Evolutionary conservation across 768 basidiomycete species (phyloP), one percentile per base, ranked within the genome.

Genomic region (Leucosporidium scottii): DNA sequence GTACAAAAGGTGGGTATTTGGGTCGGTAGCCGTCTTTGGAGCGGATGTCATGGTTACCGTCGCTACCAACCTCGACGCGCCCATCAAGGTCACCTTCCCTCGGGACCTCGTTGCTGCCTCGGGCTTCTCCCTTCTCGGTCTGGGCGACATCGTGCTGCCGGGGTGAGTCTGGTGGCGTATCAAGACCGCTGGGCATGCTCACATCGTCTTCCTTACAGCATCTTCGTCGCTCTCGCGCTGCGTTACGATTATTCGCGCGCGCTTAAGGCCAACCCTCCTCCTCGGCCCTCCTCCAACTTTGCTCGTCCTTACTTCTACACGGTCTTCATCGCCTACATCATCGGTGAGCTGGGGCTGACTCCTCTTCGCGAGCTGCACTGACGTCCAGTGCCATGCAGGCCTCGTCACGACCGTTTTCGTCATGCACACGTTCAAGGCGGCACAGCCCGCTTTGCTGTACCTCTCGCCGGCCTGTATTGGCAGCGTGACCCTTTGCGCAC

Each of bases 361-460:
- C 57, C 25, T 13, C 30, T 8, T 2, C 30, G 3, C 13, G 21
- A 4, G 12, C 15, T n/a, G 18, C 23, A 21, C 30, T 36, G 13
- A 36, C n/a, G 59, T 25, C 7, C 31, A 13, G 10, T 27, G 4
- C 21, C 15, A 2, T 36, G 10, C 63, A 62, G 66, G 91, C 2
- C 83, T 97, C 39, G 78, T 81, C 23, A 82, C 81, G 20, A 93
- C 93, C 12, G 91, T 96, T 85, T 74, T 77, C 0, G 89, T 93
- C 28, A 91, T 96, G 92, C 90, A 94, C 75, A 75, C 79, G 50
- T 87, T 85, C 73, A 81, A 82, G 39, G 82, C 82, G 10, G 91
- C 90, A 4, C 94, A 99, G 74, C 94, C 94, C 1, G 94, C 94
- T 2, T 79, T 99, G 63, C 80, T 99, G 55, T 99, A 97, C 79